These are phyloP conservation scores for Begonia masoniana DNA, from an alignment of 306 rosid species.

Conservation along the genomic window DNA sequence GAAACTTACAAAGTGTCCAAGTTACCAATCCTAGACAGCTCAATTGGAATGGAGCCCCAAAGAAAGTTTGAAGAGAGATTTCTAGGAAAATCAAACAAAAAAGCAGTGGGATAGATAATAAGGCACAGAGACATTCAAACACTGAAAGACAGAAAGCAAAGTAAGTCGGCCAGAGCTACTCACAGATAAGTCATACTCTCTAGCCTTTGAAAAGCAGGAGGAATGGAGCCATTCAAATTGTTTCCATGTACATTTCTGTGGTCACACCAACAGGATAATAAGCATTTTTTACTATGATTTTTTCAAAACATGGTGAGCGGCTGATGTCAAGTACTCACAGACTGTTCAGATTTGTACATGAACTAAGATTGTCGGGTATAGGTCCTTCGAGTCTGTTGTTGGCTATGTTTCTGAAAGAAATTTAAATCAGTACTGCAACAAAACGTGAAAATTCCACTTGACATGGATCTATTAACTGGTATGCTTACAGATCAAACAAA, in stretches of 20 bases:
- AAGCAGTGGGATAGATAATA: background rate
- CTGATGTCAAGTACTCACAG: slow-evolving; percentile 44
- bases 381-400: slow-evolving; percentile 79
- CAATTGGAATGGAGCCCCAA: slow-evolving; percentile 68
- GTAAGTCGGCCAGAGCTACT: slow-evolving; percentile 14
- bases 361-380: slow-evolving; percentile 68
- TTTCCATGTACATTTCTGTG: slow-evolving; percentile 71
- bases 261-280: slow-evolving; percentile 6
- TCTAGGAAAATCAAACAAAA: slow-evolving; percentile 21
- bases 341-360: slow-evolving; percentile 88
- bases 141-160: background rate
- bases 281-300: background rate
- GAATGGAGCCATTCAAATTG: slow-evolving; percentile 75
- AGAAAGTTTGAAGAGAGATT: slow-evolving; percentile 82
- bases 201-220: slow-evolving; percentile 55
- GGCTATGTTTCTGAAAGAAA: slow-evolving; percentile 61
- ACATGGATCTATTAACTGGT: background rate
- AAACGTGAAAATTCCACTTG: too few relatives aligned
- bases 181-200: slow-evolving; percentile 97
- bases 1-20: slow-evolving; percentile 81
- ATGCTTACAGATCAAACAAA: slow-evolving; percentile 72
- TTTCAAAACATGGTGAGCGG: background rate
- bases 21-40: slow-evolving; percentile 86
- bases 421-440: too few relatives aligned
- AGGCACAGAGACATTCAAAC: background rate